Evolutionary conservation across 1,139 yeast genomes (phyloP), one percentile per base, ranked within the genome.

Genomic region (Candida anutae): DNA sequence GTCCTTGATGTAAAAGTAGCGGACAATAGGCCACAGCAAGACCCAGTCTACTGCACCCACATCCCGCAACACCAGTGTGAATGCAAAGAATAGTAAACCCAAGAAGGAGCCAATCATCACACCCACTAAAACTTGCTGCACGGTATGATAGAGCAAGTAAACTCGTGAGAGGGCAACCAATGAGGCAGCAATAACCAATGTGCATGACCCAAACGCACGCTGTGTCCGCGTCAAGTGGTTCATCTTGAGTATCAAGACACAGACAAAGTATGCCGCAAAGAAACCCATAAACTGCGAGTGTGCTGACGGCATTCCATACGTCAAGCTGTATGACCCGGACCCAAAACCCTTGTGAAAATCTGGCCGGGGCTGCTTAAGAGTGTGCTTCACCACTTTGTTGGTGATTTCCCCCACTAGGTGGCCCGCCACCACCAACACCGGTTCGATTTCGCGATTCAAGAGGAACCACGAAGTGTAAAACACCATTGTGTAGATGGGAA

Each of bases 241-340:
- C 23, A 62, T 45, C 37, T 54, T 55, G 35, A 53, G 50, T 8
- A 57, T 19, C 6, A 62, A 28, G 9, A 54, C 48, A 38, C 84
- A 62, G 6, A 68, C 48, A 32, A 75, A 62, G 51, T 84, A 87
- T 4, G 77, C 68, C 11, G 79, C 72, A 43, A 81, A 77, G 52
- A 77, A 90, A 1, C 94, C 93, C 87, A 87, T 82, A 54, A 88
- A 90, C 55, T 90, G 98, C 0, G 95, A 77, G 53, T 90, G 98
- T 2, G 97, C 95, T 31, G 90, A 77, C 0, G 98, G 98, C 97
- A 90, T 88, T 0, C 98, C 98, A 50, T 80, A 85, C 2, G 84
- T 81, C 29, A 77, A 62, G 24, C 45, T 66, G 55, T 56, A 53
- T 37, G 68, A 53, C 37, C 70, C 60, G 38, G 64, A 31, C 38